Percentiles rank a stretch among this genome's conserved stretches.
Evolutionary conservation across 345 rosid genomes (phyloP).

Genomic region (Lumnitzera littorea): DNA sequence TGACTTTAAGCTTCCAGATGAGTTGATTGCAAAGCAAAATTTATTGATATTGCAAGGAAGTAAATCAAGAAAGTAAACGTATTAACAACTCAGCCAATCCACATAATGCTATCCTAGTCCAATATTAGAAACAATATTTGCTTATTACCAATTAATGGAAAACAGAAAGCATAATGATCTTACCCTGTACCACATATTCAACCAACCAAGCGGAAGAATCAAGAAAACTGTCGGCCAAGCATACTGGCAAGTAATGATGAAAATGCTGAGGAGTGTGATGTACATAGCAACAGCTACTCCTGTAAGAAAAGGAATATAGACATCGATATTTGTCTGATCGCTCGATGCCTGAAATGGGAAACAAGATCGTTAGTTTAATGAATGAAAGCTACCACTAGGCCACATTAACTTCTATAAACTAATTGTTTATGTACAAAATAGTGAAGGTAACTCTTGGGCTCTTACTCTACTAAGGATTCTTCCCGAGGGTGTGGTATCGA

Average conservation of each 20-base stretch:
- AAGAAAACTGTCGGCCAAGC: conserved; percentile 90
- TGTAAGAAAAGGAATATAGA: conserved; percentile 61
- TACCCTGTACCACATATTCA: conserved; percentile 92
- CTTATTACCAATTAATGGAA: neutral
- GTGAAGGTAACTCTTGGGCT: neutral
- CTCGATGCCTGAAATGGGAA: conserved; percentile 60
- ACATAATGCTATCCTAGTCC: too few relatives aligned
- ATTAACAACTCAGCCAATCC: too few relatives aligned
- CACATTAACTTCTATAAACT: neutral
- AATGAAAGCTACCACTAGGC: neutral
- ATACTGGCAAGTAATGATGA: conserved; percentile 82
- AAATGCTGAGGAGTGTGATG: conserved; percentile 63
- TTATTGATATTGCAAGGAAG: too few relatives aligned
- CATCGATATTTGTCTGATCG: conserved; percentile 76
- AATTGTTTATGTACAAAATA: conserved; percentile 5
- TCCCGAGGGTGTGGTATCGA: conserved; percentile 96
- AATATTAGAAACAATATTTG: too few relatives aligned
- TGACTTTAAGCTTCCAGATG: too few relatives aligned
- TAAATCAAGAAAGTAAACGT: too few relatives aligned
- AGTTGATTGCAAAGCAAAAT: too few relatives aligned
- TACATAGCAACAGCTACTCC: conserved; percentile 56
- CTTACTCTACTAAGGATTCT: conserved; percentile 88
- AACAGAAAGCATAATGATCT: conserved; percentile 6
- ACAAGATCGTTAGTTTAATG: too few relatives aligned
- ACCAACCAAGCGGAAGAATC: conserved; percentile 81